Conservation (phyloP, 2,329 filamentous ascomycete genomes). For the Trichoderma sp. region DNA sequence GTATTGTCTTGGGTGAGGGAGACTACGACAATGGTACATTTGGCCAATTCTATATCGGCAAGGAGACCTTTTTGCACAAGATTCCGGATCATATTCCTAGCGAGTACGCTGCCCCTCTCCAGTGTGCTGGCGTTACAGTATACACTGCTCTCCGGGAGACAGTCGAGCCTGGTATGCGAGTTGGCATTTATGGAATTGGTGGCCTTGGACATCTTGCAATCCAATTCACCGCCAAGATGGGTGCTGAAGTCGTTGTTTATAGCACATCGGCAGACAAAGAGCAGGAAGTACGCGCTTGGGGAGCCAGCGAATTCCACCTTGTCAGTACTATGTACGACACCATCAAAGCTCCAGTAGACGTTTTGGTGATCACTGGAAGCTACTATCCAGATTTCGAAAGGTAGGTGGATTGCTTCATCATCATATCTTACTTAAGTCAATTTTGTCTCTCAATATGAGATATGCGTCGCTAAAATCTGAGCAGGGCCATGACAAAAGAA, state of each 20-base stretch:
- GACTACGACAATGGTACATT: constrained; percentile 24
- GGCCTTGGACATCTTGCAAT: not conserved
- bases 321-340: not conserved
- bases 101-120: constrained; percentile 58
- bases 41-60: not conserved
- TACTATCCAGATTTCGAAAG: not conserved
- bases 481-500: not conserved
- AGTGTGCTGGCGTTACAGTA: constrained; percentile 70
- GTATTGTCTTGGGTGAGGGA: constrained; percentile 24
- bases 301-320: not conserved
- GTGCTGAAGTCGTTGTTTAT: not conserved
- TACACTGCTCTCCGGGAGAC: constrained; percentile 54
- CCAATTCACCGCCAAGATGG: not conserved
- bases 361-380: not conserved
- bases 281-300: not conserved
- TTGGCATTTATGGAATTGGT: not conserved
- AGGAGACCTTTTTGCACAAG: constrained; percentile 31
- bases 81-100: constrained; percentile 44
- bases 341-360: not conserved
- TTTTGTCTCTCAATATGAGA: not conserved
- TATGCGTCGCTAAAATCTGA: not conserved
- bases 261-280: not conserved
- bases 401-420: not conserved
- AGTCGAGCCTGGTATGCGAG: not conserved
- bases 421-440: not conserved